phyloP scores from a whole-genome alignment of 139 green algal species.

The Chlamydomonas schloesseri region DNA sequence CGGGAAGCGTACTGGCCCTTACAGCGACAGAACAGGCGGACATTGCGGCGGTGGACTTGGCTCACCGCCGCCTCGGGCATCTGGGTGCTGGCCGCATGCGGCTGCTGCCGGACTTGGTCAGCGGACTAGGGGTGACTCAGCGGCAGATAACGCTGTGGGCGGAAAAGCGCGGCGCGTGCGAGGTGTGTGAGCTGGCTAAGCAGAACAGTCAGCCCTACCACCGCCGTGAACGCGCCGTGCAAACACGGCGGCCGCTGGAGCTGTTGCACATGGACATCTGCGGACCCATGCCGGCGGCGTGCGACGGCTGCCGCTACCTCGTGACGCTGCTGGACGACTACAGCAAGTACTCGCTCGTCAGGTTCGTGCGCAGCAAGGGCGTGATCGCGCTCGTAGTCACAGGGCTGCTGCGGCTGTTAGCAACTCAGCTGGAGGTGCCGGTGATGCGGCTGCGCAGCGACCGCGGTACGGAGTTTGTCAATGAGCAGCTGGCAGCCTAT shows the following conservation, averaged over 20 bases:
- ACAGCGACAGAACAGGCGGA: no score
- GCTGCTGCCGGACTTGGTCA: background rate
- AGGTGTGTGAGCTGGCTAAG: background rate
- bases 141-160: background rate
- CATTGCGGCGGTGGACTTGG: background rate
- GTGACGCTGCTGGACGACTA: conserved; percentile 39
- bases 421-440: no score
- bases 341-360: background rate
- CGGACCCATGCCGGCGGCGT: background rate
- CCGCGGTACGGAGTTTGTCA: conserved; percentile 26
- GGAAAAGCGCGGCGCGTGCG: background rate
- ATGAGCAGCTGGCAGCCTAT: background rate
- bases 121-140: background rate
- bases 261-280: conserved; percentile 44
- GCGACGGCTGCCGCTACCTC: background rate
- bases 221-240: no score
- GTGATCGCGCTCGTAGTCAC: no score
- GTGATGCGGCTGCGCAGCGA: no score
- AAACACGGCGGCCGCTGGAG: background rate
- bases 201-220: background rate
- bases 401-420: no score
- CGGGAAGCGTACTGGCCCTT: no score
- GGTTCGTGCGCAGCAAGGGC: no score
- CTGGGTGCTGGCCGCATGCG: background rate
- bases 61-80: background rate